Base-by-base conservation (phyloP, 495 filamentous ascomycete genomes). In the Cairneyella variabilis region DNA sequence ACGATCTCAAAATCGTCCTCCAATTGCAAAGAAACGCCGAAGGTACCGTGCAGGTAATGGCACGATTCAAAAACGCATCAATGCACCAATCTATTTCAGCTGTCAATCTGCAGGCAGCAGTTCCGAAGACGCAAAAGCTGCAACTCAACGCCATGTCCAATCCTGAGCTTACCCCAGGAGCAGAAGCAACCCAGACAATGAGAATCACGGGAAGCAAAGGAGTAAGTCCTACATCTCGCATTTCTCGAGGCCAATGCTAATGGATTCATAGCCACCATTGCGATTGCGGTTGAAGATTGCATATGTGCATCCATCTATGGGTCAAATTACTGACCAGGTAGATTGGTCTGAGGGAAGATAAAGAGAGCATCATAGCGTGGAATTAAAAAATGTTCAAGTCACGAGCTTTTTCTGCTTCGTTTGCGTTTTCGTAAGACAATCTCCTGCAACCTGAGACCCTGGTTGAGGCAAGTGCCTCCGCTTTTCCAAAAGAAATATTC, bases 41-140 rank as follows among this genome's bases (percentile, higher is more conserved):
- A 59, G 85, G 80, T 26, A 75, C 74, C 5, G 75, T 89, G 14
- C 90, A 95, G 63, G 83, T 95, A 8, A 71, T 86, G 23, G 89
- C 90, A 16, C 82, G 87, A 5, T 97, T 98, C 78, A 75, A 76
- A 12, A 97, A 97, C 65, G 76, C 70, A 1, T 85, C 83, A 12
- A 79, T 78, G 48, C 81, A 83, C 45, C 73, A 73, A 23, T 63
- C 69, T n/a, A 76, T 97, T 41, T 76, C 81, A 14, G 78, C 72
- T 28, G 87, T 97, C 16, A 84, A 83, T 5, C 64, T 98, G 47
- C 95, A 97, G 68, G 95, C 91, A 41, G 93, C 93, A 3, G 93
- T 97, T 55, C 95, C 93, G 5, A 97, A 96, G 73, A 90, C 84
- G 30, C 95, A 97, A 69, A 92, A 89, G 62, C 67, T 98, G 55